Evolutionary conservation across 2,329 filamentous ascomycete genomes (phyloP).

Genomic region (Diplodia corticola): DNA sequence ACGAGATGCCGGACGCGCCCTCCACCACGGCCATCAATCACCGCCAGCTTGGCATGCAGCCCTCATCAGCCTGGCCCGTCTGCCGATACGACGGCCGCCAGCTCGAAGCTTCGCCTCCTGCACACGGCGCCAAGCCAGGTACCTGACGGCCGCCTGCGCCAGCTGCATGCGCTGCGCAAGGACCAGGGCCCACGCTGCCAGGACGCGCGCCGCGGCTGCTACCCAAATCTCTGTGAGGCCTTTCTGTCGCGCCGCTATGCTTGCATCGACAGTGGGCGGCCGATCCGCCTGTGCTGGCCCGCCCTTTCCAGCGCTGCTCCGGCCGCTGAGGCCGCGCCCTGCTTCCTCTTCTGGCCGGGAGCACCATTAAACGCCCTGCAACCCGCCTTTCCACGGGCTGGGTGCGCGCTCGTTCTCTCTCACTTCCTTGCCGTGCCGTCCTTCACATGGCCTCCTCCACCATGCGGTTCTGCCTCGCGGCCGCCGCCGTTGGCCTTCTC

Average conservation of each 20-base stretch:
- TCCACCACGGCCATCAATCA: not conserved
- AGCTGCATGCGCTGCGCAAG: slow-evolving; percentile 11
- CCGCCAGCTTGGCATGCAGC: slow-evolving; percentile 2
- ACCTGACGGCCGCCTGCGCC: slow-evolving; percentile 1
- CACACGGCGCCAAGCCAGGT: slow-evolving; percentile 19
- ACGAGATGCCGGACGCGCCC: not conserved
- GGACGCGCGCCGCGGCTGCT: not conserved
- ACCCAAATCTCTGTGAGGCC: slow-evolving; percentile 2
- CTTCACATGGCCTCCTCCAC: slow-evolving; percentile 6
- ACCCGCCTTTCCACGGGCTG: slow-evolving; percentile 18
- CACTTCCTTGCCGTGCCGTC: slow-evolving; percentile 6
- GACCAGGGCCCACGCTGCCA: slow-evolving; percentile 8
- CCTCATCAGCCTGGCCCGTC: not conserved
- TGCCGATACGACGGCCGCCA: slow-evolving; percentile 11
- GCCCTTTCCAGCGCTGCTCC: slow-evolving; percentile 9
- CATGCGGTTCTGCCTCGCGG: slow-evolving; percentile 10
- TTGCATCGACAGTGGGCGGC: not conserved
- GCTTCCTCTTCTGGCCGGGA: slow-evolving; percentile 19
- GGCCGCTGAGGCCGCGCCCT: not conserved
- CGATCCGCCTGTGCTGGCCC: not conserved
- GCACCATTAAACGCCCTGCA: slow-evolving; percentile 14
- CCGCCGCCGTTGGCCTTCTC: slow-evolving; percentile 4
- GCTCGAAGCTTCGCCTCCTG: slow-evolving; percentile 10
- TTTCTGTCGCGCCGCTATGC: not conserved
- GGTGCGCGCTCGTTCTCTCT: slow-evolving; percentile 20